These are phyloP conservation scores for Schizosaccharomyces cryophilus DNA, from an alignment of 805 yeast species.

Conservation along the genomic window DNA sequence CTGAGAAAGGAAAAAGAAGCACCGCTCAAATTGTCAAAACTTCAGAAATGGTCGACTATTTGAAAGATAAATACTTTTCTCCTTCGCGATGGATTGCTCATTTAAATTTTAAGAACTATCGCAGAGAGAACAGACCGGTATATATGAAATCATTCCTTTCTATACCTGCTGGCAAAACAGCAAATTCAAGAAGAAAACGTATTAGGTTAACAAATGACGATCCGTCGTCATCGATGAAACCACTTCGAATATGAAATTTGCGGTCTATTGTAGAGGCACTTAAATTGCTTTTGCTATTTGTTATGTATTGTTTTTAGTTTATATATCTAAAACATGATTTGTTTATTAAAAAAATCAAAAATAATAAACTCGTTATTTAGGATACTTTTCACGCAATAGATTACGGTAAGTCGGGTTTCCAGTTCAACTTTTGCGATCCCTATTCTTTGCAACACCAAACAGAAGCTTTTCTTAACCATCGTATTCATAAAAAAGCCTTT, in stretches of 20 bases:
- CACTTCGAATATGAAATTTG: neutral
- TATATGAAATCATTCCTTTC: neutral
- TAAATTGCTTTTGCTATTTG: neutral
- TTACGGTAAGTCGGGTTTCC: too few relatives aligned
- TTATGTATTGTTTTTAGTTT: neutral
- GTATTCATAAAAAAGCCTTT: too few relatives aligned
- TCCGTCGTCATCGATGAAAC: neutral
- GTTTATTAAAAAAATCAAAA: neutral
- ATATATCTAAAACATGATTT: neutral
- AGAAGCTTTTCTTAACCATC: too few relatives aligned
- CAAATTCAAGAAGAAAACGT: neutral
- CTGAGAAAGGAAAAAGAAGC: neutral
- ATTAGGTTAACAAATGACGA: neutral
- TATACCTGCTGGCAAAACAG: neutral
- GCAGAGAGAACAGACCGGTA: neutral
- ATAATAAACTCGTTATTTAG: neutral
- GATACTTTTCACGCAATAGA: neutral
- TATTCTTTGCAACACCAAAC: too few relatives aligned
- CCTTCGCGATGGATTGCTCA: constrained; percentile 1
- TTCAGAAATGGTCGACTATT: neutral
- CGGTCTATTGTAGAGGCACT: neutral
- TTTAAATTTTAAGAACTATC: neutral
- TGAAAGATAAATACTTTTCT: neutral
- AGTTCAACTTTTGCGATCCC: too few relatives aligned
- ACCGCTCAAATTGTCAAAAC: neutral